Evolutionary conservation across 805 yeast genomes (phyloP).

Genomic region (Suhomyces pyralidae): DNA sequence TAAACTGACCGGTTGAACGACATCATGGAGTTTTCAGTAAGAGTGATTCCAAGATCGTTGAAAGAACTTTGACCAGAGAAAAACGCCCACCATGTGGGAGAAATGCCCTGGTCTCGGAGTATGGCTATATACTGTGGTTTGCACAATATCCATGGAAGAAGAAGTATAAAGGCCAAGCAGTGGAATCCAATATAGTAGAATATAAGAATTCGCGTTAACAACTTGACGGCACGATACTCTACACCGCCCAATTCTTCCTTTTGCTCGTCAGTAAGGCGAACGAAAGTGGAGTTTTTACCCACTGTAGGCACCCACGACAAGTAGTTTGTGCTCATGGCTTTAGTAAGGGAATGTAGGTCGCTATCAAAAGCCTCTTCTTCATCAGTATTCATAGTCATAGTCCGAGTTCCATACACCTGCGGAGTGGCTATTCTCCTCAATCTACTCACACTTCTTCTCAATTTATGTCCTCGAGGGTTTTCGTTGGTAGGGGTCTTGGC

Average conservation of each 20-base stretch:
- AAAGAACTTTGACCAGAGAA: slow-evolving; percentile 79
- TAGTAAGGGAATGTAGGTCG: slow-evolving; percentile 5
- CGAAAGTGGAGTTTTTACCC: slow-evolving; percentile 91
- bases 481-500: not conserved
- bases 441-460: not conserved
- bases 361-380: slow-evolving; percentile 7
- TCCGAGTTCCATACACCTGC: not conserved
- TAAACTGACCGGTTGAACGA: slow-evolving; percentile 64
- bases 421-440: not conserved
- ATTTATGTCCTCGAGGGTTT: not conserved
- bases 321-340: slow-evolving; percentile 56
- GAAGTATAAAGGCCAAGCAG: slow-evolving; percentile 47
- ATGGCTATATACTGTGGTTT: slow-evolving; percentile 40
- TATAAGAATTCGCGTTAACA: slow-evolving; percentile 63
- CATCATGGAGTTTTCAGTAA: slow-evolving; percentile 77
- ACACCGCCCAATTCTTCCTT: slow-evolving; percentile 97
- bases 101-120: slow-evolving; percentile 55
- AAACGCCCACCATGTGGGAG: slow-evolving; percentile 91
- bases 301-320: slow-evolving; percentile 88
- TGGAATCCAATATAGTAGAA: slow-evolving; percentile 77
- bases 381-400: slow-evolving; percentile 4
- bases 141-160: slow-evolving; percentile 55
- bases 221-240: slow-evolving; percentile 85
- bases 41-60: slow-evolving; percentile 80
- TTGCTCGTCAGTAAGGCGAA: slow-evolving; percentile 74